A percentile compares a stretch with the other conserved stretches of the same genome.
Conservation (phyloP, 495 filamentous ascomycete species). For the Aspergillus egyptiacus region DNA sequence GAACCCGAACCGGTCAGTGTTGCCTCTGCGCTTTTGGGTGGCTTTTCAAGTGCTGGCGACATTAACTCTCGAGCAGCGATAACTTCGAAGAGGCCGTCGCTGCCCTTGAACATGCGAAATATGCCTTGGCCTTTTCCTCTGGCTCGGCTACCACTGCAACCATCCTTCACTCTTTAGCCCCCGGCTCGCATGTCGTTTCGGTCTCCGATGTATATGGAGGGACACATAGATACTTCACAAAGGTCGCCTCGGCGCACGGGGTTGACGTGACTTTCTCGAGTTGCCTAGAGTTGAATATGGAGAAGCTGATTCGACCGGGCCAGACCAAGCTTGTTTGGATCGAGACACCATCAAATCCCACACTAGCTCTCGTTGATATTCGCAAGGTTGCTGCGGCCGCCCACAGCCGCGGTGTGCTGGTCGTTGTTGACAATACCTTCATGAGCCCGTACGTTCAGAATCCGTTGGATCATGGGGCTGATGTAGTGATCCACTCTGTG, state of each 20-base stretch:
- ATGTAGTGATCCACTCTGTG: constrained; percentile 98
- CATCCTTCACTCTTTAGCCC: constrained; percentile 86
- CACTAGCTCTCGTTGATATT: constrained; percentile 87
- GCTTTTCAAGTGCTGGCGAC: not conserved
- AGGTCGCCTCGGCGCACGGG: constrained; percentile 90
- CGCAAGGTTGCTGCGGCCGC: constrained; percentile 71
- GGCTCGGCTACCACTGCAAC: constrained; percentile 90
- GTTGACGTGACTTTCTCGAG: constrained; percentile 93
- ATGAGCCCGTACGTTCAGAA: constrained; percentile 94
- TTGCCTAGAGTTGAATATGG: constrained; percentile 79
- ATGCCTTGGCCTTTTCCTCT: constrained; percentile 91
- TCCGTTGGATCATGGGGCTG: constrained; percentile 87
- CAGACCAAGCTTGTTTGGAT: constrained; percentile 98
- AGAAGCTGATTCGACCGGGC: constrained; percentile 67
- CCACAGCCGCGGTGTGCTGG: constrained; percentile 81
- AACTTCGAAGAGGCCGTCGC: constrained; percentile 92
- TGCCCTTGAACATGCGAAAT: constrained; percentile 83
- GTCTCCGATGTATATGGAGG: constrained; percentile 97
- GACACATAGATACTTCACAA: constrained; percentile 97
- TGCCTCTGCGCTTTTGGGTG: not conserved
- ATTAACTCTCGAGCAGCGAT: constrained; percentile 44
- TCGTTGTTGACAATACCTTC: constrained; percentile 99
- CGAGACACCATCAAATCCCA: constrained; percentile 91
- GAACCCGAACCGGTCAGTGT: constrained; percentile 75
- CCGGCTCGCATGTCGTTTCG: constrained; percentile 89